phyloP scores from a whole-genome alignment of 768 basidiomycete genomes.

The Bullera alba region DNA sequence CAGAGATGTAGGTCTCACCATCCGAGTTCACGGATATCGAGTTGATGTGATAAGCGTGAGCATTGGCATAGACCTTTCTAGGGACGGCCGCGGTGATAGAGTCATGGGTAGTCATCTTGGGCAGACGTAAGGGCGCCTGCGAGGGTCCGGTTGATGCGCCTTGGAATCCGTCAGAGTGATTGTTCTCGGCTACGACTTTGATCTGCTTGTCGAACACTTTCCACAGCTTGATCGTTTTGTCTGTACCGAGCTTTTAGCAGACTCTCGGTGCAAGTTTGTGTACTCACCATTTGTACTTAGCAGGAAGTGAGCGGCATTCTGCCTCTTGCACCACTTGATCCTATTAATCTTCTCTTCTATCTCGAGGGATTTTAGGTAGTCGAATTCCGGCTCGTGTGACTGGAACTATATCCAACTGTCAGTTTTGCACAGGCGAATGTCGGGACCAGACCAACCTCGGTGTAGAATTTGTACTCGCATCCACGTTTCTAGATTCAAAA shows the following conservation, averaged over 20 bases:
- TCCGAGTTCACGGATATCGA: conserved; percentile 99
- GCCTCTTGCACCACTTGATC: conserved; percentile 99
- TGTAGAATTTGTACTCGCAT: conserved; percentile 99
- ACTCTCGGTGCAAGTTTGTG: too few species aligned
- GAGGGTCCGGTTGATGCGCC: conserved; percentile 23
- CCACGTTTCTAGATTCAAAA: conserved; percentile 74
- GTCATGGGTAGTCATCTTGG: conserved; percentile 87
- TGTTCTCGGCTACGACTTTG: conserved; percentile 92
- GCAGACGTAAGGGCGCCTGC: conserved; percentile 59
- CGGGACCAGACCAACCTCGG: conserved; percentile 53
- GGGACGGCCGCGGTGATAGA: conserved; percentile 98
- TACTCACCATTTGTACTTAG: conserved; percentile 84
- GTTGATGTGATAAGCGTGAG: conserved; percentile 99
- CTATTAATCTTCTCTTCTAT: conserved; percentile 99
- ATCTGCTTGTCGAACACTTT: conserved; percentile 99
- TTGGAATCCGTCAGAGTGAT: conserved; percentile 56
- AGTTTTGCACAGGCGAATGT: neutral
- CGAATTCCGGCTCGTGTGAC: conserved; percentile 98
- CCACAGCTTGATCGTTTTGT: conserved; percentile 99
- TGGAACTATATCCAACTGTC: conserved; percentile 58
- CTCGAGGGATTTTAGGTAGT: conserved; percentile 98
- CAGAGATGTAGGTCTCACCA: conserved; percentile 97
- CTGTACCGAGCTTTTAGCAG: conserved; percentile 49
- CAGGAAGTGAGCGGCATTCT: conserved; percentile 94
- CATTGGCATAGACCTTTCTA: conserved; percentile 96